Evolutionary conservation across 2,329 filamentous ascomycete species (phyloP).

Genomic region (Graphiopsis chlorocephala): DNA sequence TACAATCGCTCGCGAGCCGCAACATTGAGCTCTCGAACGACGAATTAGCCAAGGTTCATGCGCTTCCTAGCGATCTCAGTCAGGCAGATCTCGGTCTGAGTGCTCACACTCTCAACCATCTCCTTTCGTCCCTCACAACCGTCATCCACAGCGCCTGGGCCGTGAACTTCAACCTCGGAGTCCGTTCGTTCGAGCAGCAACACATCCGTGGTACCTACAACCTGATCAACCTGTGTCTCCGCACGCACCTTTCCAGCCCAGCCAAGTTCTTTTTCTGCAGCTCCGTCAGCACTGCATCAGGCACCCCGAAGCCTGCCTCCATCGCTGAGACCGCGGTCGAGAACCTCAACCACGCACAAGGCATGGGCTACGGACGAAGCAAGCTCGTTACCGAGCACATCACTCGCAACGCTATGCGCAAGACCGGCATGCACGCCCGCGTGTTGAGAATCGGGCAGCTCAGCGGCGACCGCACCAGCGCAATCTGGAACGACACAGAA

Average conservation of each 20-base stretch:
- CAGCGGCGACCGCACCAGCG: conserved; percentile 46
- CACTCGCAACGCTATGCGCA: conserved; percentile 17
- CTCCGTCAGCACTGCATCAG: conserved; percentile 42
- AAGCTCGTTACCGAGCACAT: conserved; percentile 26
- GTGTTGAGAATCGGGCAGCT: conserved; percentile 42
- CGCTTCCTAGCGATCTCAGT: conserved; percentile 42
- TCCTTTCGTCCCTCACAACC: conserved; percentile 35
- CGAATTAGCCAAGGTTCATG: conserved; percentile 35
- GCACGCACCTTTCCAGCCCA: conserved; percentile 30
- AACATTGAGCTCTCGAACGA: conserved; percentile 35
- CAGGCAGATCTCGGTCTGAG: conserved; percentile 42
- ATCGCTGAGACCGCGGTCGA: conserved; percentile 19
- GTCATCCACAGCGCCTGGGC: conserved; percentile 54
- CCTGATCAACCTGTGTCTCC: conserved; percentile 42
- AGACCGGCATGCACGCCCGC: conserved; percentile 24
- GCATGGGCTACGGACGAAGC: conserved; percentile 25
- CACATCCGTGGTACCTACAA: conserved; percentile 46
- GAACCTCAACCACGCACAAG: conserved; percentile 22
- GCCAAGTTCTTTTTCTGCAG: conserved; percentile 52
- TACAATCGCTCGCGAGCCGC: conserved; percentile 36
- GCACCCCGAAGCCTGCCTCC: conserved; percentile 28
- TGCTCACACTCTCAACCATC: conserved; percentile 19
- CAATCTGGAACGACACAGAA: conserved; percentile 51
- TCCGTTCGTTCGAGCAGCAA: conserved; percentile 51
- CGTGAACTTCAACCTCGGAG: conserved; percentile 57